Conservation (phyloP, 176 grass and related monocot species). For the Triticum dicoccoides region DNA sequence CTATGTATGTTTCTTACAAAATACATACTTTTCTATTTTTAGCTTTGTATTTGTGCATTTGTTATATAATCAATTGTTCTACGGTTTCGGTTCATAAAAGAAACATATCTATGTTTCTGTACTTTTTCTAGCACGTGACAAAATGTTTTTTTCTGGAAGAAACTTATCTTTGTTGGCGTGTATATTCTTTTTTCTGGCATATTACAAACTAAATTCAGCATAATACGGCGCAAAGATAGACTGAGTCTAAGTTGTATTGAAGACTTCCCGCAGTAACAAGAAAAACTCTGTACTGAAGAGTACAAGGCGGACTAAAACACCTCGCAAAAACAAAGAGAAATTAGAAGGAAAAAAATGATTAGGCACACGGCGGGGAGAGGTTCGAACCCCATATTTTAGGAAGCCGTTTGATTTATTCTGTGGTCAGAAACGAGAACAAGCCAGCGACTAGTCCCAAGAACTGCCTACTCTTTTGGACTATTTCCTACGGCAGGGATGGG, state of each 20-base stretch:
- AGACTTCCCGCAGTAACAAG: background rate
- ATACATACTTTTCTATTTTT: too few species aligned
- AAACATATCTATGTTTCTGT: too few species aligned
- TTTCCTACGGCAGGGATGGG: background rate
- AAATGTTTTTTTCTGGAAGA: too few species aligned
- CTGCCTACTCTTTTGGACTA: too few species aligned
- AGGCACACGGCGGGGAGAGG: background rate
- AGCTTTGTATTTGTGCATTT: too few species aligned
- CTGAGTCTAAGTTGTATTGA: background rate
- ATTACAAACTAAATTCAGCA: background rate
- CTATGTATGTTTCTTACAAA: too few species aligned
- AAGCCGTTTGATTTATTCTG: slow-evolving; percentile 10
- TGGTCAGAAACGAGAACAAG: slow-evolving; percentile 13
- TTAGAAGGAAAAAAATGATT: background rate
- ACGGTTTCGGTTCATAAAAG: too few species aligned
- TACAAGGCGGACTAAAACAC: background rate
- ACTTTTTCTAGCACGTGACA: too few species aligned
- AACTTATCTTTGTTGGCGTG: background rate
- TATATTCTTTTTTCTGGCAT: too few species aligned
- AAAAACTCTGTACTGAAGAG: background rate
- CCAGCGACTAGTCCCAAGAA: background rate
- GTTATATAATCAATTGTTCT: too few species aligned
- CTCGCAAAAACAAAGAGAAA: background rate
- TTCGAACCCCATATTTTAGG: background rate
- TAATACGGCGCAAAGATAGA: background rate